Evolutionary conservation across 805 yeast species (phyloP).

Genomic region (Ogataea sp.): DNA sequence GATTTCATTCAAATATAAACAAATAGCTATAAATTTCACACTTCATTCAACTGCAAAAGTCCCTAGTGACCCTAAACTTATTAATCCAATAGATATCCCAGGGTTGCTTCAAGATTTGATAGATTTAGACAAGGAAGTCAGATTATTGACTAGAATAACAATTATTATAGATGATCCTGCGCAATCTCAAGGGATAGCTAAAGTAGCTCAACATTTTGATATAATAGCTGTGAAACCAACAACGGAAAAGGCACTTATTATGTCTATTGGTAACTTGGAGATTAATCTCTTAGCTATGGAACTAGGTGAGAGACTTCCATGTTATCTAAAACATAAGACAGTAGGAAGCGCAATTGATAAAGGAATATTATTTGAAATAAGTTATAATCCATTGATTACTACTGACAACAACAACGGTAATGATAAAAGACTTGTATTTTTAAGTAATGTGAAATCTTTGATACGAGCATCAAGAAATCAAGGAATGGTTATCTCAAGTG

Average conservation of each 20-base stretch:
- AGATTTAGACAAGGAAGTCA: too few relatives aligned
- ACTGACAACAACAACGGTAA: slow-evolving; percentile 19
- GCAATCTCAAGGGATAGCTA: slow-evolving; percentile 56
- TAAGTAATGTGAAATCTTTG: slow-evolving; percentile 65
- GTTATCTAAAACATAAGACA: slow-evolving; percentile 74
- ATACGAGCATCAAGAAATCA: slow-evolving; percentile 74
- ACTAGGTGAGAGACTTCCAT: slow-evolving; percentile 57
- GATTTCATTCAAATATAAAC: slow-evolving; percentile 61
- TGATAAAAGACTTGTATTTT: slow-evolving; percentile 44
- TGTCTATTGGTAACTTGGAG: slow-evolving; percentile 69
- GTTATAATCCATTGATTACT: slow-evolving; percentile 49
- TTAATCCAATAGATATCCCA: slow-evolving; percentile 39
- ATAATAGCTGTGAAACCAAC: slow-evolving; percentile 74
- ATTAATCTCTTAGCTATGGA: slow-evolving; percentile 76
- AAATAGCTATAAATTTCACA: slow-evolving; percentile 60
- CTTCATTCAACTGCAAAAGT: slow-evolving; percentile 43
- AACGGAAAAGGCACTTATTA: slow-evolving; percentile 69
- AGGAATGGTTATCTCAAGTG: slow-evolving; percentile 75
- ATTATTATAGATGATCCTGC: slow-evolving; percentile 69
- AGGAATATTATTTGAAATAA: slow-evolving; percentile 77
- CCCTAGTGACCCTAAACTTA: slow-evolving; percentile 33
- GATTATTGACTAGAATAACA: slow-evolving; percentile 65
- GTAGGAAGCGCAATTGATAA: slow-evolving; percentile 76
- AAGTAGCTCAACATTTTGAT: slow-evolving; percentile 48
- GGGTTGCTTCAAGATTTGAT: too few relatives aligned